Evolutionary conservation across 2,329 filamentous ascomycete species (phyloP).

Genomic region (Nannizziopsis barbatae): DNA sequence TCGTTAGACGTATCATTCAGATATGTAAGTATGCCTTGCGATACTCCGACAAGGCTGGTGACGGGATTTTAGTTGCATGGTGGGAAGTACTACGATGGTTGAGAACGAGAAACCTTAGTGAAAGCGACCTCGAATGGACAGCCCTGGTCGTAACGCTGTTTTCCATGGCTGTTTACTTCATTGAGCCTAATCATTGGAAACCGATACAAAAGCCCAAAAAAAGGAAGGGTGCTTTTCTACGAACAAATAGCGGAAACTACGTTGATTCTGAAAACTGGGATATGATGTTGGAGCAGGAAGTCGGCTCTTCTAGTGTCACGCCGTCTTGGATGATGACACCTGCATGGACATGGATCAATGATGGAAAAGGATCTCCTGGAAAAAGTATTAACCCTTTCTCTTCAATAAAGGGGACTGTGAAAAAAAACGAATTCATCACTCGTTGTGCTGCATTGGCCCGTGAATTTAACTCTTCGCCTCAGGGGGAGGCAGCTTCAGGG

Average conservation of each 20-base stretch:
- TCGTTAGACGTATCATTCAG: constrained; percentile 51
- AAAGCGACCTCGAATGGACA: constrained; percentile 56
- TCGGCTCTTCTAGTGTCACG: constrained; percentile 30
- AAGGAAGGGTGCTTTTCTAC: constrained; percentile 35
- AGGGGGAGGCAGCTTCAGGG: constrained; percentile 47
- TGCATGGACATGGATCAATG: constrained; percentile 62
- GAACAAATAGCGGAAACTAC: constrained; percentile 41
- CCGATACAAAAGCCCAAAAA: constrained; percentile 28
- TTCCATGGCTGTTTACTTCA: constrained; percentile 51
- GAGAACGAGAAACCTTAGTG: constrained; percentile 36
- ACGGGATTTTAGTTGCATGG: constrained; percentile 57
- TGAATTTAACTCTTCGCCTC: constrained; percentile 51
- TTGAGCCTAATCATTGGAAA: constrained; percentile 28
- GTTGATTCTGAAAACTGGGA: constrained; percentile 39
- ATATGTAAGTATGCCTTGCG: constrained; percentile 55
- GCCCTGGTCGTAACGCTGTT: constrained; percentile 54
- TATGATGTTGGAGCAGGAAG: constrained; percentile 39
- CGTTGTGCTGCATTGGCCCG: constrained; percentile 48
- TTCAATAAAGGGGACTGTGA: constrained; percentile 22
- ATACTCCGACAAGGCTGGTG: constrained; percentile 43
- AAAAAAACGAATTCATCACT: constrained; percentile 34
- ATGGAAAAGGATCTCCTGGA: constrained; percentile 31
- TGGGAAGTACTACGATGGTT: constrained; percentile 66
- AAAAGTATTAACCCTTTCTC: not conserved
- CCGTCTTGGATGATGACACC: constrained; percentile 45